Base-by-base conservation (phyloP, 352 stramenopile species). In the Phytophthora ramorum region DNA sequence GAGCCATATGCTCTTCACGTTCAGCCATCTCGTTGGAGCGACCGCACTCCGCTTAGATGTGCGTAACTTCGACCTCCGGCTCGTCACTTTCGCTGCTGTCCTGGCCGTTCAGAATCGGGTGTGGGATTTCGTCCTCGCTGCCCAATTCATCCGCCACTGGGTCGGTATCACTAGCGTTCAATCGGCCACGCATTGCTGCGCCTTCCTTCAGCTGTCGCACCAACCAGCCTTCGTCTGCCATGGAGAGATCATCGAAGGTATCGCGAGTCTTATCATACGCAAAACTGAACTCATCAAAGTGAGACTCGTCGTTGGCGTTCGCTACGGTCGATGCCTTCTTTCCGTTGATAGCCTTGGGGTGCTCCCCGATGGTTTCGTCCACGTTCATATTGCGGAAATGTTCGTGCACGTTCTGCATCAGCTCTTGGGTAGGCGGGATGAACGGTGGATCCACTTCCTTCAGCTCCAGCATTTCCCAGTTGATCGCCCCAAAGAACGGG, bases 311-410 rank as follows among this genome's bases (percentile, higher is more conserved):
- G 22, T 69, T 81, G 28, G 73, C 77, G 58, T 76, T 72, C 38
- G 74, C 58, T 2, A 78, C 62, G 5, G 71, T 78, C 32, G 66
- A 68, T 7, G 79, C 68, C 47, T 91, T 91, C 44, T 76, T 84
- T 43, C 85, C 79, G 43, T 85, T 86, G 38, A 87, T 62, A 56
- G 70, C 69, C 69, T 93, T 84, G 48, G 75, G 78, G 44, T 72
- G 66, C 38, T 93, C 82, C 38, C 83, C 86, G 16, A 95, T 89
- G 43, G 86, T 88, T 62, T 92, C 86, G 48, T 90, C 83, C 28
- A 96, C 81, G 28, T 94, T 95, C 88, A 96, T 96, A 73, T 95
- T 95, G 38, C 80, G 80, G 73, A 96, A 96, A 41, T 96, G 88
- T 47, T 92, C 85, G 66, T 94, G 86, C 41, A 96, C 88, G 59